Evolutionary conservation across 345 rosid species (phyloP).

Genomic region (Turritis glabra): DNA sequence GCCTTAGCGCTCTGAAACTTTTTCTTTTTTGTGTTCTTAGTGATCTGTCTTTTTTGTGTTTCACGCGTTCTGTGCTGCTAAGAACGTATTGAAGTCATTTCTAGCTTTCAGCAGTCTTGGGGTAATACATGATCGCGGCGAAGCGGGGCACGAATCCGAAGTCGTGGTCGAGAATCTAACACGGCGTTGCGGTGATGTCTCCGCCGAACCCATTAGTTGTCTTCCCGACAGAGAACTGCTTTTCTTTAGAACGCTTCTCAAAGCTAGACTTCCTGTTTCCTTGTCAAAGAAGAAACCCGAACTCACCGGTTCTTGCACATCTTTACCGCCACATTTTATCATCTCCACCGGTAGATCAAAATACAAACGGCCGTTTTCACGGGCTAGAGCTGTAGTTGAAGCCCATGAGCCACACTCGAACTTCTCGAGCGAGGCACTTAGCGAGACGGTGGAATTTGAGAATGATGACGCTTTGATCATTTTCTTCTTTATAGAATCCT

Average conservation of each 20-base stretch:
- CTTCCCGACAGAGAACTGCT: slow-evolving; percentile 36
- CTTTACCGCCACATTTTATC: slow-evolving; percentile 45
- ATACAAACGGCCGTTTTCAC: slow-evolving; percentile 48
- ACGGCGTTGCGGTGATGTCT: slow-evolving; percentile 58
- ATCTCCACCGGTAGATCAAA: slow-evolving; percentile 76
- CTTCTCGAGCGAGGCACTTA: slow-evolving; percentile 72
- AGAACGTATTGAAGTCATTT: slow-evolving; percentile 60
- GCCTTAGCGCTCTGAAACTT: slow-evolving; percentile 13
- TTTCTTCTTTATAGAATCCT: slow-evolving; percentile 31
- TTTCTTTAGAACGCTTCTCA: slow-evolving; percentile 56
- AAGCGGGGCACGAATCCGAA: slow-evolving; percentile 46
- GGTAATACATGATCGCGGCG: slow-evolving; percentile 61
- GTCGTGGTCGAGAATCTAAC: slow-evolving; percentile 62
- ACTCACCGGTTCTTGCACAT: slow-evolving; percentile 55
- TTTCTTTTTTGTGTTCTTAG: too few species aligned
- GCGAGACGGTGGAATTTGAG: slow-evolving; percentile 43
- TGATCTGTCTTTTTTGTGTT: slow-evolving; percentile 9
- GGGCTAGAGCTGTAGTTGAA: slow-evolving; percentile 51
- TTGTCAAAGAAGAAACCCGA: slow-evolving; percentile 66
- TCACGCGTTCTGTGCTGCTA: slow-evolving; percentile 67
- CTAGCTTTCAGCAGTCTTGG: slow-evolving; percentile 62
- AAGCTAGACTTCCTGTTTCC: slow-evolving; percentile 35
- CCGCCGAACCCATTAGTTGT: slow-evolving; percentile 38
- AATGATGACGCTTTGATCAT: slow-evolving; percentile 38
- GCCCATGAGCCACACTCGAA: slow-evolving; percentile 98